Percentiles rank a stretch among this genome's conserved stretches.
These are phyloP conservation scores for Sugiyamaella chiloensis DNA, from an alignment of 805 yeast genomes.

Conservation along the genomic window DNA sequence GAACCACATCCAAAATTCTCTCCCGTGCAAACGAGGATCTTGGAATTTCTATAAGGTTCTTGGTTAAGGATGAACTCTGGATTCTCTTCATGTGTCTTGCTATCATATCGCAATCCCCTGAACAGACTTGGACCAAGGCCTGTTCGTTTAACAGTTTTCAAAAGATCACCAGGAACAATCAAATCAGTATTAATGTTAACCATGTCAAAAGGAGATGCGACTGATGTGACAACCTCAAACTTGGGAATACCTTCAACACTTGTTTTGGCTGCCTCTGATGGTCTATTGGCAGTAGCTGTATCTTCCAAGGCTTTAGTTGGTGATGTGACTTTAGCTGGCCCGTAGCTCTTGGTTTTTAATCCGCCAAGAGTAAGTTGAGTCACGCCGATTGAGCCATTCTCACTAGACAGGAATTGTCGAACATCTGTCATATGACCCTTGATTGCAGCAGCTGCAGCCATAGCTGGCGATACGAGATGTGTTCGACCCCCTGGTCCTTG, in stretches of 20 bases:
- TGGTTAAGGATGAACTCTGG: slow-evolving; percentile 90
- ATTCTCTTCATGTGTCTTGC: slow-evolving; percentile 51
- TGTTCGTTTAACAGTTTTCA: slow-evolving; percentile 95
- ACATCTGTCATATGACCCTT: slow-evolving; percentile 81
- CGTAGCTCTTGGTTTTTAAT: background rate
- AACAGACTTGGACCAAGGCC: slow-evolving; percentile 85
- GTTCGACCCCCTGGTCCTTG: slow-evolving; percentile 96
- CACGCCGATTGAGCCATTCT: background rate
- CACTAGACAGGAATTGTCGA: slow-evolving; percentile 56
- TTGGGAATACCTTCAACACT: background rate
- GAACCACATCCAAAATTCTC: slow-evolving; percentile 99
- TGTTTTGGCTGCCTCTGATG: background rate
- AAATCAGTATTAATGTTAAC: slow-evolving; percentile 98
- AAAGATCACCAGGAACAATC: slow-evolving; percentile 94
- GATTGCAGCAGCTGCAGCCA: slow-evolving; percentile 99
- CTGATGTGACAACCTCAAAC: slow-evolving; percentile 38
- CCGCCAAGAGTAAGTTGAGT: background rate
- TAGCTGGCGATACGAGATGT: slow-evolving; percentile 96
- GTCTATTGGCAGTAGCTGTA: background rate
- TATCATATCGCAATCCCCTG: slow-evolving; percentile 80
- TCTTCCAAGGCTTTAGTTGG: background rate
- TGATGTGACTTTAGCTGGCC: background rate
- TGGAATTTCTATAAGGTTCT: slow-evolving; percentile 73
- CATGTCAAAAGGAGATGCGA: slow-evolving; percentile 89
- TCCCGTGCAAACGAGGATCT: slow-evolving; percentile 85